Evolutionary conservation across 202 grass and related monocot species (phyloP).

Genomic region (Miscanthus sacchariflorus): DNA sequence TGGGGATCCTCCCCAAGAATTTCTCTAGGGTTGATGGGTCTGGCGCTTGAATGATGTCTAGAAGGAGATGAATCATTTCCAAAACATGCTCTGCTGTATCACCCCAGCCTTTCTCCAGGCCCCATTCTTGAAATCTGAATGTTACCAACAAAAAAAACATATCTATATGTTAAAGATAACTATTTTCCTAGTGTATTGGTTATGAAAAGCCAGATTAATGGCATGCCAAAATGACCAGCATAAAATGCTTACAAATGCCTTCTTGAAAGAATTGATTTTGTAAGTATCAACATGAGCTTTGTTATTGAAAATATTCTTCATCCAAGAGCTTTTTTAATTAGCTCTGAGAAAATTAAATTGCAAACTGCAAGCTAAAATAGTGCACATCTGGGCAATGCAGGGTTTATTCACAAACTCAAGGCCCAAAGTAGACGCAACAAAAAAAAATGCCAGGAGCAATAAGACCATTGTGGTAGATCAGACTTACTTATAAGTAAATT

Average conservation of each 20-base stretch:
- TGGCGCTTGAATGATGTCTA: conserved; percentile 92
- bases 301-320: not conserved
- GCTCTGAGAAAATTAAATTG: not conserved
- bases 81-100: conserved; percentile 85
- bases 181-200: not conserved
- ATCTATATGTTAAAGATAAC: not conserved
- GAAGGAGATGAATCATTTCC: conserved; percentile 95
- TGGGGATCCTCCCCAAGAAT: conserved; percentile 93
- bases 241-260: conserved; percentile 7
- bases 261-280: not conserved
- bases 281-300: not conserved
- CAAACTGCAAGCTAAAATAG: not conserved
- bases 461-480: conserved; percentile 6
- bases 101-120: conserved; percentile 99
- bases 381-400: not conserved
- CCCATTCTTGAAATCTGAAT: conserved; percentile 96
- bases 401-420: conserved; percentile 13
- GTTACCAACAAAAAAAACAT: conserved; percentile 31
- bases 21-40: conserved; percentile 91
- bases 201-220: conserved; percentile 5
- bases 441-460: not conserved
- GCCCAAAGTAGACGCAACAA: not conserved
- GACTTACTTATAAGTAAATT: conserved; percentile 84
- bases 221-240: not conserved
- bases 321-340: conserved; percentile 1